Evolutionary conservation across 1,284 basidiomycete species (phyloP).

Genomic region (Melampsora abietis-canadensis): DNA sequence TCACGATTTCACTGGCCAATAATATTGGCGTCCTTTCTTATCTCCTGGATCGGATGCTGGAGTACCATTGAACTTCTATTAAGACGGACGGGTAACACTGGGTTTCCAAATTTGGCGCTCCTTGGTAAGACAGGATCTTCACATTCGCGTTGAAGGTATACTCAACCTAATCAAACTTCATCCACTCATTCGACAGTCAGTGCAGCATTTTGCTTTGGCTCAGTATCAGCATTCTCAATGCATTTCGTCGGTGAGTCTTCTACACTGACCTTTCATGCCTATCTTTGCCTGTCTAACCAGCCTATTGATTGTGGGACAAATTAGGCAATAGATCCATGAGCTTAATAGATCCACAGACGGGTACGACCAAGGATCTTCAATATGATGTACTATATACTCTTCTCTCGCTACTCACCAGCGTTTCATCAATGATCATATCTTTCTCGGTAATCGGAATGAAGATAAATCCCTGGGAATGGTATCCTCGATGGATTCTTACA

Average conservation of each 20-base stretch:
- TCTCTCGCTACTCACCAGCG: constrained; percentile 55
- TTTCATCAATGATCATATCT: constrained; percentile 55
- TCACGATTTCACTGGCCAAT: background rate
- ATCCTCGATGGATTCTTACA: background rate
- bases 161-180: background rate
- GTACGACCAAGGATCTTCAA: constrained; percentile 51
- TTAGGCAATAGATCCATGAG: background rate
- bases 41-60: background rate
- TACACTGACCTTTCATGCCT: background rate
- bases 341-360: constrained; percentile 28
- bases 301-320: background rate
- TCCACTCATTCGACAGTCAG: background rate
- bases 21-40: background rate
- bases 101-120: background rate
- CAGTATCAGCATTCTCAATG: constrained; percentile 2
- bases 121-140: background rate
- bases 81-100: background rate
- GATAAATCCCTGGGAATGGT: constrained; percentile 43
- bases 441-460: constrained; percentile 57
- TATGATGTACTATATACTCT: constrained; percentile 56
- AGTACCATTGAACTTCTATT: background rate
- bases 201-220: constrained; percentile 1
- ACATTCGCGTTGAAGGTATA: background rate
- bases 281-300: background rate
- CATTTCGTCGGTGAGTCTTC: background rate